Percentiles rank a stretch among this genome's conserved stretches.
Evolutionary conservation across 306 rosid genomes (phyloP).

Genomic region (Cucumis hystrix): DNA sequence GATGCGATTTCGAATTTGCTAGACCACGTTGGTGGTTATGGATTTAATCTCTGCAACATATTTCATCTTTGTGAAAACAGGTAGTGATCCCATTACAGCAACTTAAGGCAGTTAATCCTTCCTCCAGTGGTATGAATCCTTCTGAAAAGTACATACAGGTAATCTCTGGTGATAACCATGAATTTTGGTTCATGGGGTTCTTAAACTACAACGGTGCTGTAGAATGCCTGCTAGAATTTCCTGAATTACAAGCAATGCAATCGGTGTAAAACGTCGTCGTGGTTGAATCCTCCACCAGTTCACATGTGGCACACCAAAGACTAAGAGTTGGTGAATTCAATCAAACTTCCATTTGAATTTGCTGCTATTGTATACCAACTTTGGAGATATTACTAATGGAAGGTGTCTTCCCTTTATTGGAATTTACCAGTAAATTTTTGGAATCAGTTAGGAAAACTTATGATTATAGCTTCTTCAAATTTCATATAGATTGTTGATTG

Average conservation of each 20-base stretch:
- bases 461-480: neutral
- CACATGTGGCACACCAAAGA: neutral
- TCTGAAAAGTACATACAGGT: constrained; percentile 77
- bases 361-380: neutral
- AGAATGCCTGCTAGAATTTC: constrained; percentile 50
- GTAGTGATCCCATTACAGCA: constrained; percentile 87
- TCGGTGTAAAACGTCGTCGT: neutral
- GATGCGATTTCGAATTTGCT: neutral
- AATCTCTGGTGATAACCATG: constrained; percentile 87
- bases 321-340: neutral
- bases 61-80: constrained; percentile 15
- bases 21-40: neutral
- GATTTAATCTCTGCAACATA: neutral
- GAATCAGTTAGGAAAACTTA: neutral
- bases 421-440: neutral
- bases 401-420: neutral
- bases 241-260: neutral
- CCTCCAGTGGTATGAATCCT: constrained; percentile 63
- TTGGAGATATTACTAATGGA: neutral
- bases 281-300: neutral
- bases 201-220: constrained; percentile 77
- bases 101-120: constrained; percentile 76
- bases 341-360: neutral
- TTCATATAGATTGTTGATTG: neutral
- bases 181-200: constrained; percentile 98